Evolutionary conservation across 169 alveolate species (phyloP), one percentile per base, ranked within the genome.

Genomic region (Plasmodium reichenowi): DNA sequence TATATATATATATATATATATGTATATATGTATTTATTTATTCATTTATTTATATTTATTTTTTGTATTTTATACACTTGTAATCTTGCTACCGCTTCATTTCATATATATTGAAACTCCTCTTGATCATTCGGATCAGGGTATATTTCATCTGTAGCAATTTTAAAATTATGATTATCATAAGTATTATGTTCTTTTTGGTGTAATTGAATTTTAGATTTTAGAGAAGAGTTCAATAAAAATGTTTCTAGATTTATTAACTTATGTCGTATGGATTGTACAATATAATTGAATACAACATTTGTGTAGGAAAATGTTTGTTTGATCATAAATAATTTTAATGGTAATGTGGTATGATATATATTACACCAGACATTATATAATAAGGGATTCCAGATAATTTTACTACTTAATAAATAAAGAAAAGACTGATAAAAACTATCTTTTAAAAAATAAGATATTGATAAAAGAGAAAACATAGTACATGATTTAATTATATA

Each of bases 331-430:
- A 63, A 76, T n/a, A 76, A 38, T 38, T 76, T 76, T 15, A 76
- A 58, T 47, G 88, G 88, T 54, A 76, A 76, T 6, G 88, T 76
- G 13, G 88, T 76, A 52, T 76, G 75, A 20, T 76, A 58, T 47
- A 64, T 38, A 56, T 64, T 76, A 26, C 88, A 76, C 88, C 88
- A 76, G 10, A 64, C 20, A 56, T 76, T 76, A 58, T 76, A 76
- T 24, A 76, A 6, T 48, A 63, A 32, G 2, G 88, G 88, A 58
- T 76, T 62, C 88, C 88, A 76, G 10, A 76, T 76, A 8, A 76
- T 29, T 63, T 76, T 75, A 32, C 88, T 76, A 76, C 88, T 76
- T 9, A 76, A 64, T 48, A 76, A 58, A 17, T 63, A 45, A 12
- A 76, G 20, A 63, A 76, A 67, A 9, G 45, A 29, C n/a, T 76